Conservation (phyloP, 2,329 filamentous ascomycete species). For the Sporothrix brasiliensis region DNA sequence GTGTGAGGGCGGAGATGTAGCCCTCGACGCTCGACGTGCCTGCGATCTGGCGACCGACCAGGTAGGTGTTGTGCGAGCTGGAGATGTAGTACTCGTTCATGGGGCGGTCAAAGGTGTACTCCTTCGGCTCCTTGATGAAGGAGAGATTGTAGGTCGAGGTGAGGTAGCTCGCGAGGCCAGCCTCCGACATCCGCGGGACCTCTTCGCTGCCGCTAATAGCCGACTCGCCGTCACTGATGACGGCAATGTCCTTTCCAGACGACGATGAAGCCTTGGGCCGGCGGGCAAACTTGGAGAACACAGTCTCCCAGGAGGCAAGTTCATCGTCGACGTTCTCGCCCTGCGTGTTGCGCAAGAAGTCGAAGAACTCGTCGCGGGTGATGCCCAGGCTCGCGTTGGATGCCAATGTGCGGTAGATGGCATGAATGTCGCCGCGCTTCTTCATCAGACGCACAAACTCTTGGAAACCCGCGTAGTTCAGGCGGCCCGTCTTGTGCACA, state of each 20-base stretch:
- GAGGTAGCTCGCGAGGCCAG: slow-evolving; percentile 76
- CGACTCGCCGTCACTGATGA: not conserved
- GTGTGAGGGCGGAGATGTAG: slow-evolving; percentile 85
- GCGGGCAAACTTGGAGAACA: slow-evolving; percentile 71
- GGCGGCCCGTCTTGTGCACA: slow-evolving; percentile 60
- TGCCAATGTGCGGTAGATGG: slow-evolving; percentile 68
- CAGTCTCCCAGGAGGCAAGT: slow-evolving; percentile 65
- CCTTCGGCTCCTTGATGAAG: slow-evolving; percentile 61
- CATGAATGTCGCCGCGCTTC: slow-evolving; percentile 76
- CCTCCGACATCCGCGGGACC: slow-evolving; percentile 69
- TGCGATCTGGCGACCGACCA: slow-evolving; percentile 85
- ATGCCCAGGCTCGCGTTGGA: slow-evolving; percentile 65
- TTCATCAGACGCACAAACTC: slow-evolving; percentile 83
- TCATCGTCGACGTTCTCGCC: slow-evolving; percentile 73
- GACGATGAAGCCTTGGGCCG: slow-evolving; percentile 49
- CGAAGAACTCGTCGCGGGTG: slow-evolving; percentile 71
- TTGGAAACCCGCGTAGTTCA: slow-evolving; percentile 81
- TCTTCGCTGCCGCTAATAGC: slow-evolving; percentile 41
- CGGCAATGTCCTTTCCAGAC: slow-evolving; percentile 38
- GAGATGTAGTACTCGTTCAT: slow-evolving; percentile 98
- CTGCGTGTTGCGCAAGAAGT: slow-evolving; percentile 74
- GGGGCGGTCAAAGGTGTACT: slow-evolving; percentile 73
- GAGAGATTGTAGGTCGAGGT: slow-evolving; percentile 73
- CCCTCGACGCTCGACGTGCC: slow-evolving; percentile 92
- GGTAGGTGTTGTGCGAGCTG: slow-evolving; percentile 97